These are phyloP conservation scores for Caulochytrium protostelioides DNA, from an alignment of 371 early-diverging fungal genomes.

Conservation along the genomic window DNA sequence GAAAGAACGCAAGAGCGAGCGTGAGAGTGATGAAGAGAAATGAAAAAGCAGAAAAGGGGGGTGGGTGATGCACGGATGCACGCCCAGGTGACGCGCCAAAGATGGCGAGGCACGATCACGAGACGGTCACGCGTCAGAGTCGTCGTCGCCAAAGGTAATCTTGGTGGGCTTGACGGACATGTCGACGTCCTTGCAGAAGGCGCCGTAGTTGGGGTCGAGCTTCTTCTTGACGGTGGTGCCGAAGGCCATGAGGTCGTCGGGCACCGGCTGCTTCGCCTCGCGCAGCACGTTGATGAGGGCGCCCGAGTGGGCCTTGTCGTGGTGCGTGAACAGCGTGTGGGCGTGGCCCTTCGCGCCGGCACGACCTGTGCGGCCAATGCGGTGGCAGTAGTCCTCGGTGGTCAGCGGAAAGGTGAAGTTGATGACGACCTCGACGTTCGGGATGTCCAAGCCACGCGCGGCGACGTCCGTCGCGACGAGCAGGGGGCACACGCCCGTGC, in stretches of 20 bases:
- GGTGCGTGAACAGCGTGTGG: slow-evolving; percentile 81
- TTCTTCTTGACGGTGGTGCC: slow-evolving; percentile 92
- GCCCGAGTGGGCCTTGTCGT: slow-evolving; percentile 79
- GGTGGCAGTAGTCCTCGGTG: slow-evolving; percentile 83
- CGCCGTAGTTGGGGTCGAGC: slow-evolving; percentile 82
- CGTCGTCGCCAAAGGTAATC: slow-evolving; percentile 49
- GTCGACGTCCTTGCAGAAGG: slow-evolving; percentile 79
- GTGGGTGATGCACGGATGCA: too few species aligned
- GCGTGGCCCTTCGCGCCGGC: slow-evolving; percentile 78
- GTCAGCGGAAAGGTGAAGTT: slow-evolving; percentile 94
- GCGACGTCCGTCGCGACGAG: slow-evolving; percentile 88
- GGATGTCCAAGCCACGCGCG: slow-evolving; percentile 76
- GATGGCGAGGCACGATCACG: too few species aligned
- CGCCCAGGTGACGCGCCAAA: too few species aligned
- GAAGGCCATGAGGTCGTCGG: slow-evolving; percentile 67
- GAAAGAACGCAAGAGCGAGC: too few species aligned
- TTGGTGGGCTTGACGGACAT: slow-evolving; percentile 63
- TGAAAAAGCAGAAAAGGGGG: too few species aligned
- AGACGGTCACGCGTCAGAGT: too few species aligned
- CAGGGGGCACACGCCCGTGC: slow-evolving; percentile 42
- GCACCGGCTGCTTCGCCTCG: slow-evolving; percentile 67
- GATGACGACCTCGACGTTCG: slow-evolving; percentile 92
- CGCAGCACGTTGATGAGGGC: slow-evolving; percentile 72
- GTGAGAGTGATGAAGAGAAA: too few species aligned
- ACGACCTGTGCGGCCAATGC: slow-evolving; percentile 87